Evolutionary conservation across 1,139 yeast genomes (phyloP), one percentile per base, ranked within the genome.

Genomic region (Blastobotrys buckinghamii): DNA sequence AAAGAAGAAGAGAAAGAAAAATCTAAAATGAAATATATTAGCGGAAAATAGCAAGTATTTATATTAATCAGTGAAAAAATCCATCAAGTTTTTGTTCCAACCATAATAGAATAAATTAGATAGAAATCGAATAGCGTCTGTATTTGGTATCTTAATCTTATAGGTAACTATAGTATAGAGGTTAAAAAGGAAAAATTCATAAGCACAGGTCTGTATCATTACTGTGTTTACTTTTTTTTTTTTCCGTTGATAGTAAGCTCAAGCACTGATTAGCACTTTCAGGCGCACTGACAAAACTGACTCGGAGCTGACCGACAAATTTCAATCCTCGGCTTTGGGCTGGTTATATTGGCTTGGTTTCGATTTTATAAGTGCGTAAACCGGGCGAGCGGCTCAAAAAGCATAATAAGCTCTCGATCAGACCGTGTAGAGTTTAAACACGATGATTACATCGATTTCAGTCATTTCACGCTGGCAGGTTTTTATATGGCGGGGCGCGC

Each of bases 361-460:
- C n/a, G n/a, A n/a, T n/a, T n/a, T n/a, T n/a, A n/a, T n/a, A n/a
- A n/a, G 7, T 29, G 32, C 32, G 22, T 15, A 35, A 9, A 15
- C 44, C 44, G 44, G 44, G 27, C 36, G 44, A 40, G 44, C 44
- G 44, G 44, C 44, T 40, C 26, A 29, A 12, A 19, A 29, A 12
- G 32, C 3, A 12, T 29, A 17, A 20, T 35, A 20, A 8, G 8
- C 6, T 15, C 16, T 5, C 42, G 6, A 39, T 29, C 12, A 29
- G n/a, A 29, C 32, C 32, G 32, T 29, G 32, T 29, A 12, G 32
- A 13, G 12, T 6, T 6, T 6, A 29, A 29, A 29, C 4, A 6
- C 4, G 9, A 6, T 10, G 9, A 29, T 29, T 10, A 13, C 3
- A 6, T 29, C n/a, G 32, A 29, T 10, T 5, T 3, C 5, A 12